Percentiles rank a stretch among this genome's conserved stretches.
phyloP scores from a whole-genome alignment of 352 stramenopile species.

The Phytophthora hibernalis region DNA sequence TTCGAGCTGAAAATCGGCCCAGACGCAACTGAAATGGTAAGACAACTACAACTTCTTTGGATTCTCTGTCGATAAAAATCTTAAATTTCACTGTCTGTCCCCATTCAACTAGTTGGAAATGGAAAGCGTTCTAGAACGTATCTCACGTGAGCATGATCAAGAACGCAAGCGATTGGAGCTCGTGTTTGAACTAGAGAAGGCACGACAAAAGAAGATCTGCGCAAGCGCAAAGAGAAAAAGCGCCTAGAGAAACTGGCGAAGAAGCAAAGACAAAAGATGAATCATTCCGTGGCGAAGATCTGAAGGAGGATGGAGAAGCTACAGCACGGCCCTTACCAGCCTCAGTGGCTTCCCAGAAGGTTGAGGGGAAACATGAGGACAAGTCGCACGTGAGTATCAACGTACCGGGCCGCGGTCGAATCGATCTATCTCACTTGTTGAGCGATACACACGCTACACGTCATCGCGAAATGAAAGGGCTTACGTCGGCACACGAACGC shows the following conservation, averaged over 20 bases:
- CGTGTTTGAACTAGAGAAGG: slow-evolving; percentile 72
- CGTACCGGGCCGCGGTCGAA: slow-evolving; percentile 51
- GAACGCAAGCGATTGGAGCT: slow-evolving; percentile 68
- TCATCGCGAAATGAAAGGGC: slow-evolving; percentile 46
- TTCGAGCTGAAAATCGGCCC: slow-evolving; percentile 29
- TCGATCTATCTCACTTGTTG: slow-evolving; percentile 63
- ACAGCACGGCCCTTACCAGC: slow-evolving; percentile 20
- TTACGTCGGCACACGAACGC: slow-evolving; percentile 35
- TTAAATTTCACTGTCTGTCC: not conserved
- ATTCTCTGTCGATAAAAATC: not conserved
- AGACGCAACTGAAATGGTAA: slow-evolving; percentile 37
- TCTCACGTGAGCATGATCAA: slow-evolving; percentile 73
- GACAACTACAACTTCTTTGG: not conserved
- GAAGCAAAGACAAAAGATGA: slow-evolving; percentile 51
- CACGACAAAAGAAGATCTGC: slow-evolving; percentile 67
- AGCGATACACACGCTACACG: slow-evolving; percentile 56
- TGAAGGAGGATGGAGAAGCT: slow-evolving; percentile 21
- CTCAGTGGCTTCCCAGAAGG: slow-evolving; percentile 30
- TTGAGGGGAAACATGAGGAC: slow-evolving; percentile 39
- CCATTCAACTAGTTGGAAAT: slow-evolving; percentile 50
- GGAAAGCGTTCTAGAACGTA: slow-evolving; percentile 62
- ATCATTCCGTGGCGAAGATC: not conserved
- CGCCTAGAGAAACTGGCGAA: slow-evolving; percentile 55
- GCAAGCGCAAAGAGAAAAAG: slow-evolving; percentile 74
- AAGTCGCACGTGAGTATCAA: slow-evolving; percentile 34